Evolutionary conservation across 2,329 filamentous ascomycete genomes (phyloP).

Genomic region (Curvularia verruculosa): DNA sequence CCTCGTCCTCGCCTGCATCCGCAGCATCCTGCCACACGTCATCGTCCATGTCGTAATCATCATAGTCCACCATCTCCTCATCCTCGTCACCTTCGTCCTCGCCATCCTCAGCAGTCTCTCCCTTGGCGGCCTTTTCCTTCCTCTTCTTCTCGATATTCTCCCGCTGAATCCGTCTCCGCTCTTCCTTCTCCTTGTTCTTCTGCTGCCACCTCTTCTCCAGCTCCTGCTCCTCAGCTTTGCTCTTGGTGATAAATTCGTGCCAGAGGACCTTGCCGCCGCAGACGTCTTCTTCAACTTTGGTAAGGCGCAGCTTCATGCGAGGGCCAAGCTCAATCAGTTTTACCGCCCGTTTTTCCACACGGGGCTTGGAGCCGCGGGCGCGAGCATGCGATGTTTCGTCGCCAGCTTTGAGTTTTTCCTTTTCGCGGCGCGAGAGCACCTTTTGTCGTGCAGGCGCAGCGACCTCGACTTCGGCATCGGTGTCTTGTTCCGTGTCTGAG

Average conservation of each 20-base stretch:
- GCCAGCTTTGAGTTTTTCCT: constrained; percentile 50
- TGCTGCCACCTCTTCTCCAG: constrained; percentile 84
- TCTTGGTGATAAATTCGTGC: constrained; percentile 94
- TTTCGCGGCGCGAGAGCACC: constrained; percentile 63
- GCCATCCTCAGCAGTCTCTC: constrained; percentile 49
- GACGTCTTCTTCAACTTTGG: constrained; percentile 94
- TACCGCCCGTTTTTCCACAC: constrained; percentile 83
- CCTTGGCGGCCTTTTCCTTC: constrained; percentile 57
- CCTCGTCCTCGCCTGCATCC: constrained; percentile 56
- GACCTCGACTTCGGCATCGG: constrained; percentile 94
- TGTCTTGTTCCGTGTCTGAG: constrained; percentile 90
- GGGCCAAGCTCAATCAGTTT: constrained; percentile 93
- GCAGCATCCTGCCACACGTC: constrained; percentile 60
- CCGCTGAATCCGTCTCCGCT: constrained; percentile 79
- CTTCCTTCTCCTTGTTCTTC: constrained; percentile 79
- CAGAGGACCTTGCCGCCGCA: constrained; percentile 93
- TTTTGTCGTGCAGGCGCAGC: constrained; percentile 65
- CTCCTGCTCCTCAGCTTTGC: constrained; percentile 74
- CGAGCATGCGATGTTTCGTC: constrained; percentile 47
- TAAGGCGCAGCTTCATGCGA: constrained; percentile 83
- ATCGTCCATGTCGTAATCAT: constrained; percentile 57
- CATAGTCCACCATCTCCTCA: constrained; percentile 51
- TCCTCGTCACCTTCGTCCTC: constrained; percentile 60
- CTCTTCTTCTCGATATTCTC: constrained; percentile 90
- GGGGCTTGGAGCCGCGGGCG: constrained; percentile 48